Evolutionary conservation across 352 stramenopile genomes (phyloP), one percentile per base, ranked within the genome.

Genomic region (Phytophthora megakarya): DNA sequence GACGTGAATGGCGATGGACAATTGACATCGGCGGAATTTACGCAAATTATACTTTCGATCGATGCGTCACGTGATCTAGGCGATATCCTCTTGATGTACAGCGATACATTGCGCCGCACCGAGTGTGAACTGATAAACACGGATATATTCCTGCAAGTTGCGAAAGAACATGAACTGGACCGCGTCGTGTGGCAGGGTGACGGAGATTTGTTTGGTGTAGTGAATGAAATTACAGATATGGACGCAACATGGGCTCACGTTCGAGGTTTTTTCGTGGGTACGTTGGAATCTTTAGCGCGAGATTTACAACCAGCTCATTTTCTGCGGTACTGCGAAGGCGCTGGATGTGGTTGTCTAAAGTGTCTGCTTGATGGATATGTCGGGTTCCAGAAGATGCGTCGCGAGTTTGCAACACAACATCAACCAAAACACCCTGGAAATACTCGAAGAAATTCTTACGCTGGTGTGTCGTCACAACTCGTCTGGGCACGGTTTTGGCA

Each of bases 401-500:
- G 61, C 2, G 81, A 92, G 26, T 80, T 82, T 39, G 63, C 48
- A 22, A 25, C 49, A 1, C 46, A 64, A 21, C 52, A 68, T 8
- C 66, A 70, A 28, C 57, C 74, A 23, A 61, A 38, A 12, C 47
- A 57, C 44, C 46, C 44, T 22, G 30, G 45, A 19, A 18, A 15
- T n/a, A n/a, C n/a, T 43, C 15, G 28, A 12, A 53, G 65, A 0
- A 80, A 72, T 42, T 67, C 76, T 0, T 47, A 61, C 52, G 61
- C 51, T 39, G 66, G 67, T 0, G 77, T 90, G 18, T 90, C 84
- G 0, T 84, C 86, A 28, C 75, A 80, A 25, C 60, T 91, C 11
- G 68, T 92, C 3, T 94, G 84, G 86, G 84, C 78, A 12, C 72
- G 86, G 3, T 94, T 90, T 18, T 94, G 86, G 86, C 80, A 94